phyloP scores from a whole-genome alignment of 495 filamentous ascomycete genomes.

The Penicillium malachiteum region DNA sequence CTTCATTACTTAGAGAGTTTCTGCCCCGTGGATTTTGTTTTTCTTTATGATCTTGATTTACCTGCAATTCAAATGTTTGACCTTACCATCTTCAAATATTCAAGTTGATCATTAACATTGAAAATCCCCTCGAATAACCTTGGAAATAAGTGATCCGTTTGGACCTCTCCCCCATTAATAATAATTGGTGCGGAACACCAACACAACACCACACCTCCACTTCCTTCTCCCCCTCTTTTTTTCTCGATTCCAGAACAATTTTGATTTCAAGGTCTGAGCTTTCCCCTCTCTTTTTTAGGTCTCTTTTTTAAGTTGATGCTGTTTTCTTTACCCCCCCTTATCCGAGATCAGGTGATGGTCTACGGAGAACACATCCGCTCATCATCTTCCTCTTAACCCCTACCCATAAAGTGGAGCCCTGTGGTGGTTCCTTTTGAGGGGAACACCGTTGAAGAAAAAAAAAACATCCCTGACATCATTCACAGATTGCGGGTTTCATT shows the following conservation, averaged over 20 bases:
- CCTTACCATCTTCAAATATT: too few relatives aligned
- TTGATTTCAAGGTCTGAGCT: constrained; percentile 15
- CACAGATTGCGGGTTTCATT: neutral
- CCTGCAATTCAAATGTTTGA: too few relatives aligned
- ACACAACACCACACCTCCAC: neutral
- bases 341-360: neutral
- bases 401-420: too few relatives aligned
- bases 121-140: too few relatives aligned
- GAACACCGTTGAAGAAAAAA: neutral
- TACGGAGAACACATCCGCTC: neutral
- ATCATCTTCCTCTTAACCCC: neutral
- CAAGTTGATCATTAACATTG: too few relatives aligned
- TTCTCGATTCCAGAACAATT: too few relatives aligned
- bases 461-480: constrained; percentile 15
- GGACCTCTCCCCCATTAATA: too few relatives aligned
- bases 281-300: neutral
- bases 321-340: neutral
- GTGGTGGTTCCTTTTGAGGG: neutral
- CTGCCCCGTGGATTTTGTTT: neutral
- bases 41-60: neutral
- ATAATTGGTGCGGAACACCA: too few relatives aligned
- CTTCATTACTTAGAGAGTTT: neutral
- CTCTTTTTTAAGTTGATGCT: neutral
- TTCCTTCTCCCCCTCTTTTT: constrained; percentile 5
- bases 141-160: too few relatives aligned